Percentiles rank a stretch among this genome's conserved stretches.
phyloP scores from a whole-genome alignment of 768 basidiomycete genomes.

The Megacollybia marginata region DNA sequence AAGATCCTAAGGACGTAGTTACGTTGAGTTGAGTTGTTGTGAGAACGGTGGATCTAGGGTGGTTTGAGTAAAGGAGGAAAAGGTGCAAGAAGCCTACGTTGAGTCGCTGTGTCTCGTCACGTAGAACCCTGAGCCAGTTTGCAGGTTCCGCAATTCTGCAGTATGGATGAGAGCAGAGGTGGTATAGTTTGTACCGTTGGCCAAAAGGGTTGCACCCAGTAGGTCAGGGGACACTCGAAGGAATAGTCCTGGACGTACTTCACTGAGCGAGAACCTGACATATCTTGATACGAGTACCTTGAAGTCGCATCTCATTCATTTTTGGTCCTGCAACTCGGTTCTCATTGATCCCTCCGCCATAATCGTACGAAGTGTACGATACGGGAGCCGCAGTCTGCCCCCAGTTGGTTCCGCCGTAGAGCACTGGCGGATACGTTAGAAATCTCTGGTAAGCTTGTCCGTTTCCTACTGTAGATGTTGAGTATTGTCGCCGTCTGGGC shows the following conservation, averaged over 20 bases:
- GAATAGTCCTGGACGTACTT: constrained; percentile 32
- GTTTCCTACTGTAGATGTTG: constrained; percentile 40
- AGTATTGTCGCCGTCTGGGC: constrained; percentile 45
- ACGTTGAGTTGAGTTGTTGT: constrained; percentile 36
- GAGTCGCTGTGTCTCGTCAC: constrained; percentile 39
- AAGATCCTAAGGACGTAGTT: constrained; percentile 31
- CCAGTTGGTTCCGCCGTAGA: constrained; percentile 61
- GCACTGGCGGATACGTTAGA: constrained; percentile 26
- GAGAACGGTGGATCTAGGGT: constrained; percentile 32
- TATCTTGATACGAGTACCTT: constrained; percentile 23
- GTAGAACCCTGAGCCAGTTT: constrained; percentile 40
- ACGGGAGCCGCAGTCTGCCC: constrained; percentile 51
- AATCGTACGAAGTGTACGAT: constrained; percentile 40
- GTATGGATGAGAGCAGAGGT: constrained; percentile 35
- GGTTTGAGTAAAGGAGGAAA: neutral
- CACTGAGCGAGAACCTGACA: neutral
- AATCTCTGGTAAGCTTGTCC: neutral
- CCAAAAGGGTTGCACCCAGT: constrained; percentile 33
- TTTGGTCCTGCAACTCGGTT: constrained; percentile 39
- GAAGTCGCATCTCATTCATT: constrained; percentile 48
- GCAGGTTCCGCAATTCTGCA: constrained; percentile 38
- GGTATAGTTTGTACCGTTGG: constrained; percentile 44
- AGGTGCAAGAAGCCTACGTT: constrained; percentile 18
- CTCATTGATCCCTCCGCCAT: constrained; percentile 33
- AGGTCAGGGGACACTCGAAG: constrained; percentile 44